A percentile compares a stretch with the other conserved stretches of the same genome.
These are phyloP conservation scores for Ailanthus altissimus DNA, from an alignment of 345 rosid species.

Conservation along the genomic window DNA sequence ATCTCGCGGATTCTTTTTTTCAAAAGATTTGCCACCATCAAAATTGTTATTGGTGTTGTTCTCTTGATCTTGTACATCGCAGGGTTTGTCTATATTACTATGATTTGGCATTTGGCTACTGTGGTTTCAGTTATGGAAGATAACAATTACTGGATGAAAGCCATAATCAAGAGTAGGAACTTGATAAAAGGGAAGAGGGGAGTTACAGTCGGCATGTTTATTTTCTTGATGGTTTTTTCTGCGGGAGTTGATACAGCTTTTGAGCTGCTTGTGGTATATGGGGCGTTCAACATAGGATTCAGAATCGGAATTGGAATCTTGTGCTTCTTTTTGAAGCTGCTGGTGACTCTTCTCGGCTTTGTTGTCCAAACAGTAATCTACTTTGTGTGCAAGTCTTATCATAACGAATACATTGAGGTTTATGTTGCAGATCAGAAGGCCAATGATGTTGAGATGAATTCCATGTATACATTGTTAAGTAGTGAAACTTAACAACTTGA, in stretches of 20 bases:
- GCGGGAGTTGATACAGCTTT: constrained; percentile 24
- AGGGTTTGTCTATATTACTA: constrained; percentile 43
- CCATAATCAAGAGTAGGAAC: constrained; percentile 43
- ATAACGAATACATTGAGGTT: constrained; percentile 44
- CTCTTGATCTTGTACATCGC: constrained; percentile 16
- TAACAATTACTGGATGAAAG: constrained; percentile 34
- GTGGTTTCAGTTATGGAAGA: constrained; percentile 57
- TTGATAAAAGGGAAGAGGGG: constrained; percentile 47
- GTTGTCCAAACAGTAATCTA: constrained; percentile 57
- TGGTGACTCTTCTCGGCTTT: constrained; percentile 36
- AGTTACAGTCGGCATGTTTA: constrained; percentile 25
- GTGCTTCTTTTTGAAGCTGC: constrained; percentile 35
- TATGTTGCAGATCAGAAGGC: background rate
- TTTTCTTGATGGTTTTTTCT: constrained; percentile 9
- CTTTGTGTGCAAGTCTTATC: constrained; percentile 62
- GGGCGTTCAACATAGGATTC: background rate
- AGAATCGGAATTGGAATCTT: constrained; percentile 29
- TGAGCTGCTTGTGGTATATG: constrained; percentile 22
- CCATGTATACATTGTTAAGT: too few relatives aligned
- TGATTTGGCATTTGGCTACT: constrained; percentile 54
- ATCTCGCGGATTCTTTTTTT: constrained; percentile 7
- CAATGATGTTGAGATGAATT: too few relatives aligned
- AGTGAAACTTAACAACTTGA: too few relatives aligned
- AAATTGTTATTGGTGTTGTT: background rate
- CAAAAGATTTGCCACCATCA: background rate